Conservation (phyloP, 1,284 basidiomycete species). For the Ganoderma meredithae region DNA sequence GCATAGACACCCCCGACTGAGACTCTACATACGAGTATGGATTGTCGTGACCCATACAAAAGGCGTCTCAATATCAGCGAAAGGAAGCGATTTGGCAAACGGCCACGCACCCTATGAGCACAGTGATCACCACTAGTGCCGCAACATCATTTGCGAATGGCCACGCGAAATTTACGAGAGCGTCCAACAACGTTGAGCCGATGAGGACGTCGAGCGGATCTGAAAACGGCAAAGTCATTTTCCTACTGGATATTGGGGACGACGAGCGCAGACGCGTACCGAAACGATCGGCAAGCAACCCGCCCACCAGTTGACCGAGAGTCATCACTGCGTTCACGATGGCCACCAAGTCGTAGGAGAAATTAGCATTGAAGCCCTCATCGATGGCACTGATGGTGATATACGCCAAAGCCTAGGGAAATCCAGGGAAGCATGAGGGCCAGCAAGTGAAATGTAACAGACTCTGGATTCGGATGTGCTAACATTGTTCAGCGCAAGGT, state of each 20-base stretch:
- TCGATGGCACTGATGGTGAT: constrained; percentile 13
- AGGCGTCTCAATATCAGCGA: neutral
- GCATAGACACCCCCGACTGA: constrained; percentile 62
- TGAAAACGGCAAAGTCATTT: constrained; percentile 27
- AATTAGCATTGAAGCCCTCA: constrained; percentile 42
- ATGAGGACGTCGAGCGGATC: constrained; percentile 62
- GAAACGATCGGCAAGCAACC: constrained; percentile 47
- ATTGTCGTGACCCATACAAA: neutral
- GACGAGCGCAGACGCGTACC: constrained; percentile 34
- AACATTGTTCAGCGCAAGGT: neutral
- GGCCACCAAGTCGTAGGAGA: constrained; percentile 52
- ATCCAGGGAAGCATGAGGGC: neutral
- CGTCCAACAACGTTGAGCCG: constrained; percentile 55
- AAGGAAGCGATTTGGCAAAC: neutral
- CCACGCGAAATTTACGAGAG: constrained; percentile 61
- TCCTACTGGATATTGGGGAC: too few relatives aligned
- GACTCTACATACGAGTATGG: constrained; percentile 57
- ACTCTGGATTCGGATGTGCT: too few relatives aligned
- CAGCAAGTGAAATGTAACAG: neutral
- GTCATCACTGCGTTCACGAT: constrained; percentile 52
- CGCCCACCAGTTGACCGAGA: constrained; percentile 48
- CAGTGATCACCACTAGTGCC: constrained; percentile 49
- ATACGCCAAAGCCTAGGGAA: neutral
- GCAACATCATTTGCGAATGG: constrained; percentile 53
- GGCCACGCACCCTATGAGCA: neutral